These are phyloP conservation scores for Amanita subjunquillea DNA, from an alignment of 768 basidiomycete genomes.

Conservation along the genomic window DNA sequence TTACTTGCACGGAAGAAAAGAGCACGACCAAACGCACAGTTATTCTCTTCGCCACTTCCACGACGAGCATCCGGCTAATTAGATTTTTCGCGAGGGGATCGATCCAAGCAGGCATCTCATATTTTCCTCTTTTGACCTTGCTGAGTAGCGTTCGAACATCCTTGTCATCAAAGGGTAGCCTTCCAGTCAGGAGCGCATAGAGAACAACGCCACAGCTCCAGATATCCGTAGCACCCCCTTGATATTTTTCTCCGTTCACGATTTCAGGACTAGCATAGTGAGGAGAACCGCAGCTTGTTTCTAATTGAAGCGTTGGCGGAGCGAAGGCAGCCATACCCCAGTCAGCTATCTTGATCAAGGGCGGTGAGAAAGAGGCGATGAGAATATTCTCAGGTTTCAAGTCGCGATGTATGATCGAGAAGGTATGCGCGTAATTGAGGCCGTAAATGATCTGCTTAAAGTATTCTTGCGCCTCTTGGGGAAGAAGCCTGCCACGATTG, in stretches of 20 bases:
- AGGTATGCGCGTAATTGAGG: constrained; percentile 93
- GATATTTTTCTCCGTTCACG: constrained; percentile 82
- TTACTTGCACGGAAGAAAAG: constrained; percentile 1
- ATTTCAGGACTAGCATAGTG: constrained; percentile 98
- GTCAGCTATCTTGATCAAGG: constrained; percentile 91
- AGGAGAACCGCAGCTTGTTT: constrained; percentile 93
- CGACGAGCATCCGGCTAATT: constrained; percentile 77
- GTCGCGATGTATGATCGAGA: constrained; percentile 97
- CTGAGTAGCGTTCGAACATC: constrained; percentile 64
- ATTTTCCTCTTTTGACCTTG: constrained; percentile 84
- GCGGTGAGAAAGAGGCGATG: constrained; percentile 71
- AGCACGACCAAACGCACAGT: constrained; percentile 40
- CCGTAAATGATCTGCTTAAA: constrained; percentile 96
- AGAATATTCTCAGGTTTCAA: constrained; percentile 97
- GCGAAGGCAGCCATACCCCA: constrained; percentile 99
- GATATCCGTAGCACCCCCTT: constrained; percentile 86
- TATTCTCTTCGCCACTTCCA: constrained; percentile 72
- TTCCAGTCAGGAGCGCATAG: constrained; percentile 80
- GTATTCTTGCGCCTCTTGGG: constrained; percentile 77
- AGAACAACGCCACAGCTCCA: constrained; percentile 97
- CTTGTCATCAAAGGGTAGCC: constrained; percentile 92
- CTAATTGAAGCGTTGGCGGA: constrained; percentile 71
- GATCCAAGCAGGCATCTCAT: constrained; percentile 71
- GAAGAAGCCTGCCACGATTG: constrained; percentile 71
- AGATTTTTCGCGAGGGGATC: constrained; percentile 82